Evolutionary conservation across 2,329 filamentous ascomycete genomes (phyloP).

Genomic region (Aspergillus fumigatus): DNA sequence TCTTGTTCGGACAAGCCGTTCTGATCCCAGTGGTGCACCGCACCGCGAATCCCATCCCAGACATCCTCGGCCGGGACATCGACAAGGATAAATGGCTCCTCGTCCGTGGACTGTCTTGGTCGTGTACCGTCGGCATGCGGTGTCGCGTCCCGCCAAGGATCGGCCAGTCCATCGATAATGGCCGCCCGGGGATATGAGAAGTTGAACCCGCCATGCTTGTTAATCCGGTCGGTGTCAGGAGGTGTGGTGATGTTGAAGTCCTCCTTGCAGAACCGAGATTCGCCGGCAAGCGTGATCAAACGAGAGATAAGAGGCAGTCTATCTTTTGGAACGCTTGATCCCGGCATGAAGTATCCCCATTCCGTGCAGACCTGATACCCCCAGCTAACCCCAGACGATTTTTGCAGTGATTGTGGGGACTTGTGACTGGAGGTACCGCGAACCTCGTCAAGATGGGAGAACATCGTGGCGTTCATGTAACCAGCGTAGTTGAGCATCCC

Average conservation of each 20-base stretch:
- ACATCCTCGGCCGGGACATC: slow-evolving; percentile 14
- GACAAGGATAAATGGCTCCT: slow-evolving; percentile 70
- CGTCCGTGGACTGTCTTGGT: slow-evolving; percentile 54
- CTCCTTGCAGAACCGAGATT: slow-evolving; percentile 57
- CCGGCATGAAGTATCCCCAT: slow-evolving; percentile 77
- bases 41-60: slow-evolving; percentile 43
- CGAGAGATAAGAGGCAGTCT: slow-evolving; percentile 69
- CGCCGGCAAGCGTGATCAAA: slow-evolving; percentile 60
- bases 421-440: not conserved
- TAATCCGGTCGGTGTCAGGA: slow-evolving; percentile 63
- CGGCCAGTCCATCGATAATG: slow-evolving; percentile 69
- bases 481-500: slow-evolving; percentile 55
- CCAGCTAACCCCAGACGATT: slow-evolving; percentile 48
- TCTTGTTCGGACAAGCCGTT: slow-evolving; percentile 13
- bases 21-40: slow-evolving; percentile 66
- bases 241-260: slow-evolving; percentile 65
- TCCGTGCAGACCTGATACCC: slow-evolving; percentile 54
- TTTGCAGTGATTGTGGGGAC: slow-evolving; percentile 2
- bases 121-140: slow-evolving; percentile 62
- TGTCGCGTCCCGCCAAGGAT: slow-evolving; percentile 74
- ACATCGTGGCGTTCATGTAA: slow-evolving; percentile 46
- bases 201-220: slow-evolving; percentile 69
- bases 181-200: slow-evolving; percentile 73
- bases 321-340: slow-evolving; percentile 60
- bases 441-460: slow-evolving; percentile 34